Conservation (phyloP, 768 basidiomycete genomes). For the Pluteus cervinus region DNA sequence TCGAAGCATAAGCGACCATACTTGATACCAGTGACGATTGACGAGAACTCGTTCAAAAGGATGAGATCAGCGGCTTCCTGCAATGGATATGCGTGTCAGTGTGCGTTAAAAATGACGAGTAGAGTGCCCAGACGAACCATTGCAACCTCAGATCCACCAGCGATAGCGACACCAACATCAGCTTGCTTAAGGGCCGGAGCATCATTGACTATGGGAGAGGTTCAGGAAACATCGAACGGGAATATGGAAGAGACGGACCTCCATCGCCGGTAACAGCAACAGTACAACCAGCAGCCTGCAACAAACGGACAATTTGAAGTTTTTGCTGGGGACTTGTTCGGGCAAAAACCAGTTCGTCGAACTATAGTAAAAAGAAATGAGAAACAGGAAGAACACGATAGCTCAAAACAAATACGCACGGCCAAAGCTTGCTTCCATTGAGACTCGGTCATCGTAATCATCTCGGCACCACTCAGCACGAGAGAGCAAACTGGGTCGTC, state of each 20-base stretch:
- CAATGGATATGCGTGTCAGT: too few species aligned
- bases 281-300: conserved; percentile 44
- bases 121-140: too few species aligned
- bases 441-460: too few species aligned
- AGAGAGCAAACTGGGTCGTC: too few species aligned
- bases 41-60: conserved; percentile 59
- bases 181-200: conserved; percentile 53
- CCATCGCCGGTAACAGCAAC: conserved; percentile 68
- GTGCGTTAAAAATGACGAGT: too few species aligned
- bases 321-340: conserved; percentile 63
- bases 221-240: too few species aligned
- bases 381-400: too few species aligned
- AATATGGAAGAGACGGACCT: too few species aligned
- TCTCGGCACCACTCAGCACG: too few species aligned
- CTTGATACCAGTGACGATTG: conserved; percentile 57
- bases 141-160: conserved; percentile 44
- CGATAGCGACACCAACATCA: conserved; percentile 60
- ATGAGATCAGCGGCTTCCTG: conserved; percentile 59
- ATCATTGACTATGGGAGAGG: too few species aligned
- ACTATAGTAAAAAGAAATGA: conserved; percentile 28
- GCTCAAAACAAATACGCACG: too few species aligned
- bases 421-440: too few species aligned
- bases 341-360: conserved; percentile 53
- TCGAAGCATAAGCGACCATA: conserved; percentile 64
- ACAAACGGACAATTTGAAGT: conserved; percentile 53